Percentiles rank a stretch among this genome's conserved stretches.
phyloP scores from a whole-genome alignment of 768 basidiomycete genomes.

The Mycena chlorophos region DNA sequence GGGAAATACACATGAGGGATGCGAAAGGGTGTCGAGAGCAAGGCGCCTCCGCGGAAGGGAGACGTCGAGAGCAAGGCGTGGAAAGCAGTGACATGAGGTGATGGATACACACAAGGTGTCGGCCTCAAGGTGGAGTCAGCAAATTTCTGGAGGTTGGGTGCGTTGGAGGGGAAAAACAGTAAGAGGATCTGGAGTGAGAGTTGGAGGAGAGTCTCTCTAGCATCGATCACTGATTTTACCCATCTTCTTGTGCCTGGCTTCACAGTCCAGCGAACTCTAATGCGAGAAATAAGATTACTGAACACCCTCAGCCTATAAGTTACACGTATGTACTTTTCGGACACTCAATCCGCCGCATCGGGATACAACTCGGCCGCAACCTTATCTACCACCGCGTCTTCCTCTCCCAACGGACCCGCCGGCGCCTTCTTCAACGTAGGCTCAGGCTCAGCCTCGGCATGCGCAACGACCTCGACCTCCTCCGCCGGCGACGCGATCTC shows the following conservation, averaged over 20 bases:
- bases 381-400: slow-evolving; percentile 51
- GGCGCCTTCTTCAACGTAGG: slow-evolving; percentile 21
- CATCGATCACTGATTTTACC: too few relatives aligned
- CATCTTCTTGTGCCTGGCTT: too few relatives aligned
- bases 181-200: too few relatives aligned
- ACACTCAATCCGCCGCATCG: slow-evolving; percentile 31
- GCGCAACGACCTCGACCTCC: slow-evolving; percentile 5
- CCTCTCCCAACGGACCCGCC: slow-evolving; percentile 49
- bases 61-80: too few relatives aligned
- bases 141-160: too few relatives aligned
- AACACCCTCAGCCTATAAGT: background rate
- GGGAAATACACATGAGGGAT: too few relatives aligned
- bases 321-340: background rate
- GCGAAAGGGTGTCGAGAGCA: background rate
- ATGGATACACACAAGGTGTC: too few relatives aligned
- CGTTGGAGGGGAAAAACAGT: too few relatives aligned
- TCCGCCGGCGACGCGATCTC: slow-evolving; percentile 6
- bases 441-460: slow-evolving; percentile 11
- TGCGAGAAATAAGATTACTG: background rate
- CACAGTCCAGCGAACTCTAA: background rate
- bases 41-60: background rate
- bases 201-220: too few relatives aligned
- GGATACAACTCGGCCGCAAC: slow-evolving; percentile 58
- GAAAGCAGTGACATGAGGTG: too few relatives aligned
- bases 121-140: too few relatives aligned